These are phyloP conservation scores for Malassezia sympodialis DNA, from an alignment of 1,284 basidiomycete genomes.

Conservation along the genomic window DNA sequence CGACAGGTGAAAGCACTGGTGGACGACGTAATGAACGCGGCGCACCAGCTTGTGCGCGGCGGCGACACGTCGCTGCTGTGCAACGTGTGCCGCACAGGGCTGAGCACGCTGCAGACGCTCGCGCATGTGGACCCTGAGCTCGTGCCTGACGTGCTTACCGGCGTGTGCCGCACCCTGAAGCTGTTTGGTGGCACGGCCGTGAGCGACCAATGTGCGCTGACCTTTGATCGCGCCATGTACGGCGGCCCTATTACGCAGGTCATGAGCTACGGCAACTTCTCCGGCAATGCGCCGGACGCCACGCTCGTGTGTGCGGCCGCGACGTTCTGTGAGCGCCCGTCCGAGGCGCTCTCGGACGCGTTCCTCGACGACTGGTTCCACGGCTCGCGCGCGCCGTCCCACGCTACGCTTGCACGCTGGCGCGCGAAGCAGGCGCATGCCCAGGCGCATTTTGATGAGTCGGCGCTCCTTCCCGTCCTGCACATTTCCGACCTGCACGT, in stretches of 20 bases:
- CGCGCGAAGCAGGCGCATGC: not conserved
- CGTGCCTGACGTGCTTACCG: conserved; percentile 56
- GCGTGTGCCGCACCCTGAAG: conserved; percentile 57
- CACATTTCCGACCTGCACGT: conserved; percentile 70
- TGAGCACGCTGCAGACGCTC: conserved; percentile 61
- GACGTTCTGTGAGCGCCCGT: conserved; percentile 21
- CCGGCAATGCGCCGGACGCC: conserved; percentile 29
- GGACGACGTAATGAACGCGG: not conserved
- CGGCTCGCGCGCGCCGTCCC: conserved; percentile 18
- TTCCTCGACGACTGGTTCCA: conserved; percentile 36
- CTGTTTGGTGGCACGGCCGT: not conserved
- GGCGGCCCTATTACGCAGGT: conserved; percentile 32
- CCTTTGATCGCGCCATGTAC: conserved; percentile 42
- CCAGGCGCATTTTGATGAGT: not conserved
- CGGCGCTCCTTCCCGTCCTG: conserved; percentile 57
- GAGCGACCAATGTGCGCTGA: conserved; percentile 55
- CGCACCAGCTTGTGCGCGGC: conserved; percentile 52
- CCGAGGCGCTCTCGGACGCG: conserved; percentile 18
- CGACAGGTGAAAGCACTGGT: not conserved
- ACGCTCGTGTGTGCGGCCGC: conserved; percentile 38
- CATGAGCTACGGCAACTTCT: conserved; percentile 37
- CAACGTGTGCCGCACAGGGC: conserved; percentile 57
- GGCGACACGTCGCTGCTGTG: conserved; percentile 51
- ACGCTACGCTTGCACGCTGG: conserved; percentile 6
- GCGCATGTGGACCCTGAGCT: conserved; percentile 58